phyloP scores from a whole-genome alignment of 179 eudicot species.

The Silene noctiflora region DNA sequence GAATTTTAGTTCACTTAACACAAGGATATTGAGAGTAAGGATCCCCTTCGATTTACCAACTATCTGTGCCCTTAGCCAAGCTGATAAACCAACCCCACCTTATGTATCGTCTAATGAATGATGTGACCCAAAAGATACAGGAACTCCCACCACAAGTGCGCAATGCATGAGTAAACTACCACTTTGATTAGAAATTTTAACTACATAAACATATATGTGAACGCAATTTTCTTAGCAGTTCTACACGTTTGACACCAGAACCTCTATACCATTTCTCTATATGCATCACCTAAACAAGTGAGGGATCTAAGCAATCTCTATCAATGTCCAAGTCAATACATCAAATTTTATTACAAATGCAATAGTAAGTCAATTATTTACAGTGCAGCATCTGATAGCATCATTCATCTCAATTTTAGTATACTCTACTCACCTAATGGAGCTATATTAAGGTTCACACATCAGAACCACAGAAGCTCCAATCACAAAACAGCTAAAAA shows the following conservation, averaged over 20 bases:
- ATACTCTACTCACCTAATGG: neutral
- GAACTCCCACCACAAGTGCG: neutral
- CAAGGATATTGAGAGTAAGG: too few relatives aligned
- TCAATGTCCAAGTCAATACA: neutral
- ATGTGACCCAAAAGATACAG: neutral
- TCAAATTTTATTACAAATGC: neutral
- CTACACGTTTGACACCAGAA: neutral
- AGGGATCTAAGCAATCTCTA: constrained; percentile 10
- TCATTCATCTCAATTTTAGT: neutral
- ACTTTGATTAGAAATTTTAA: neutral
- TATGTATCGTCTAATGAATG: too few relatives aligned
- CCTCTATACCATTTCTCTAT: neutral
- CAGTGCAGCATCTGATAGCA: neutral
- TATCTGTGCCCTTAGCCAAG: too few relatives aligned
- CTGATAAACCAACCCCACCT: neutral
- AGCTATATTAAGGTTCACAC: neutral
- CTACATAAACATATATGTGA: neutral
- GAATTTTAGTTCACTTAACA: too few relatives aligned
- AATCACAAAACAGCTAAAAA: neutral
- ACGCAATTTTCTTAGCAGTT: neutral
- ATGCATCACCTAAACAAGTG: neutral
- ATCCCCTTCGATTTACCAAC: too few relatives aligned
- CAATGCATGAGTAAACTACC: constrained; percentile 3
- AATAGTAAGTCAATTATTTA: neutral
- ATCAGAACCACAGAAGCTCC: constrained; percentile 1